Percentiles rank a stretch among this genome's conserved stretches.
Conservation (phyloP, 176 grass and related monocot species). For the Chloris gayana region DNA sequence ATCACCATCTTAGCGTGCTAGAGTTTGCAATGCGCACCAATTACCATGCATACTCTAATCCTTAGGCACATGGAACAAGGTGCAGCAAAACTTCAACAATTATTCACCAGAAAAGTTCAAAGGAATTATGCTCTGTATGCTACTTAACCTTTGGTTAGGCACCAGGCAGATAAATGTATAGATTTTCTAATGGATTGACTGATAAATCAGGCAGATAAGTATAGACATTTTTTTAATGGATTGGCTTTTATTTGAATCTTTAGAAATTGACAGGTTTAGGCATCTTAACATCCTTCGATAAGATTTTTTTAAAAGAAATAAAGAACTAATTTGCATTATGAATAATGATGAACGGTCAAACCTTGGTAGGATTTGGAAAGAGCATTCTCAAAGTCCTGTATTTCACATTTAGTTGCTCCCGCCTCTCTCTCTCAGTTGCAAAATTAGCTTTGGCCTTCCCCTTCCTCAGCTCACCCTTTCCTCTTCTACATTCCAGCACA, state of each 20-base stretch:
- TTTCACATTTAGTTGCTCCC: constrained; percentile 94
- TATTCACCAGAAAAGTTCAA: constrained; percentile 5
- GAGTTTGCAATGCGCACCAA: too few relatives aligned
- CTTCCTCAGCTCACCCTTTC: constrained; percentile 50
- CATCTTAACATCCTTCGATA: neutral
- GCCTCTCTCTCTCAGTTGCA: constrained; percentile 86
- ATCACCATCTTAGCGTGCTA: too few relatives aligned
- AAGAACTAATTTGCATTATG: constrained; percentile 25
- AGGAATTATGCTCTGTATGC: neutral
- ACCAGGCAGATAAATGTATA: constrained; percentile 9
- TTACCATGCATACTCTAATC: constrained; percentile 18
- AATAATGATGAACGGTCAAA: constrained; percentile 41
- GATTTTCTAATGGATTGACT: neutral
- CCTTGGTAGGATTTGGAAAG: constrained; percentile 88
- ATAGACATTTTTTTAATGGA: neutral
- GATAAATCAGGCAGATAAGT: constrained; percentile 12
- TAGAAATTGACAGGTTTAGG: constrained; percentile 19
- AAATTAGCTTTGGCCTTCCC: constrained; percentile 74
- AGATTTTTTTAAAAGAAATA: constrained; percentile 8
- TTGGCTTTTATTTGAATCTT: constrained; percentile 2
- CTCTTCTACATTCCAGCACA: constrained; percentile 48
- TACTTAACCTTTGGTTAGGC: constrained; percentile 16
- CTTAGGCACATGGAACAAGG: neutral
- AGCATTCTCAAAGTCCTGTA: constrained; percentile 66
- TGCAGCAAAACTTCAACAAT: constrained; percentile 27